These are phyloP conservation scores for Didymella sp. DNA, from an alignment of 2,329 filamentous ascomycete genomes.

Conservation along the genomic window DNA sequence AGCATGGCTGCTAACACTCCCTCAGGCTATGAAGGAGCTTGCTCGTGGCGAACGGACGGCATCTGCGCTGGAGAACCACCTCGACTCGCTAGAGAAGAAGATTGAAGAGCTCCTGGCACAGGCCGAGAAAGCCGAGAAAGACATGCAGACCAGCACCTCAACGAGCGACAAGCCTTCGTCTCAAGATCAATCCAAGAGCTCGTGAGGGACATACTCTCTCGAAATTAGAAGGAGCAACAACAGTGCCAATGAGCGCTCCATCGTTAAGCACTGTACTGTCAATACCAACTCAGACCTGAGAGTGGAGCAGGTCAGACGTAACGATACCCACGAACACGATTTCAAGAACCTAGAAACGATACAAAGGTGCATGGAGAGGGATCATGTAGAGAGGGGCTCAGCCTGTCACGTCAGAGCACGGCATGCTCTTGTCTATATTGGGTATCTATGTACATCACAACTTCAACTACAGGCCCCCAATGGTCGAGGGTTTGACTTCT, in stretches of 20 bases:
- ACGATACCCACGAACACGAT: slow-evolving; percentile 11
- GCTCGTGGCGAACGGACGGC: slow-evolving; percentile 64
- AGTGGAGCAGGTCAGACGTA: neutral
- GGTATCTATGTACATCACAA: slow-evolving; percentile 10
- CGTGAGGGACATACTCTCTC: neutral
- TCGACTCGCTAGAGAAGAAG: slow-evolving; percentile 61
- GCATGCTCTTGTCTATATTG: slow-evolving; percentile 6
- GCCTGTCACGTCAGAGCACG: neutral
- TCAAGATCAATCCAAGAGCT: slow-evolving; percentile 13
- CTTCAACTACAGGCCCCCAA: slow-evolving; percentile 39
- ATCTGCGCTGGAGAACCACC: slow-evolving; percentile 61
- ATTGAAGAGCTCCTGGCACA: slow-evolving; percentile 61
- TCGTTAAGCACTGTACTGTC: neutral
- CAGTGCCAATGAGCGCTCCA: neutral
- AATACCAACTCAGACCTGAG: neutral
- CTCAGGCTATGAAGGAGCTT: slow-evolving; percentile 59
- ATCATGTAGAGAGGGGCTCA: neutral
- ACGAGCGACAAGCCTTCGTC: neutral
- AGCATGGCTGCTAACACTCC: slow-evolving; percentile 20
- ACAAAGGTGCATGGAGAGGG: neutral
- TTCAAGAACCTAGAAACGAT: neutral
- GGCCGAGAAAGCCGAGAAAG: slow-evolving; percentile 53
- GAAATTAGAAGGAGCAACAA: neutral
- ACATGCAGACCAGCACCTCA: slow-evolving; percentile 24
- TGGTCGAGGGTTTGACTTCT: slow-evolving; percentile 39